A percentile compares a stretch with the other conserved stretches of the same genome.
Conservation (phyloP, 495 filamentous ascomycete species). For the Xylaria castorea region DNA sequence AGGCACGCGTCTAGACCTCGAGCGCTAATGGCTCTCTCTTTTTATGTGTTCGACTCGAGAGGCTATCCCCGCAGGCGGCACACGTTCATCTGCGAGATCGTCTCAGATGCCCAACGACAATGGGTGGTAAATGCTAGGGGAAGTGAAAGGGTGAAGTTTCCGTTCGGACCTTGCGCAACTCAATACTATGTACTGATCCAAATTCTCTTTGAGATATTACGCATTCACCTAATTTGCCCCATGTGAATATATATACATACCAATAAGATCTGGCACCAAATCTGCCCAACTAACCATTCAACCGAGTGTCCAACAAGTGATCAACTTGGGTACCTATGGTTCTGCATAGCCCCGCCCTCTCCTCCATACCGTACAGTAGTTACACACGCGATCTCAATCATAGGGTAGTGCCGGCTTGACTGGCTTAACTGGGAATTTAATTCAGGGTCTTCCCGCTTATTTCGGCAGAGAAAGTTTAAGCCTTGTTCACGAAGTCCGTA, state of each 20-base stretch:
- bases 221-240: not conserved
- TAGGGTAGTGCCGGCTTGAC: not conserved
- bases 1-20: not conserved
- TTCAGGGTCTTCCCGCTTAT: constrained; percentile 20
- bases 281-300: constrained; percentile 18
- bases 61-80: constrained; percentile 10
- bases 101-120: constrained; percentile 19
- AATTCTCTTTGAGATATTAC: not conserved
- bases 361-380: not conserved
- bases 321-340: constrained; percentile 11
- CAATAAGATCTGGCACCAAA: not conserved
- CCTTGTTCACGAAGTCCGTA: not conserved
- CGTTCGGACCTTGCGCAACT: not conserved
- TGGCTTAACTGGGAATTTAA: constrained; percentile 12
- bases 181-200: not conserved
- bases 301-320: not conserved
- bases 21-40: constrained; percentile 6
- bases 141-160: not conserved
- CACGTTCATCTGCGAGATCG: not conserved
- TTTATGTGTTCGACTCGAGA: not conserved
- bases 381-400: constrained; percentile 19
- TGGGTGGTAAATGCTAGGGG: not conserved
- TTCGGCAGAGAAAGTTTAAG: not conserved
- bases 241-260: not conserved
- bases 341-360: not conserved